These are phyloP conservation scores for Coccomyxa subellipsoidea DNA, from an alignment of 163 green algal species.

Conservation along the genomic window DNA sequence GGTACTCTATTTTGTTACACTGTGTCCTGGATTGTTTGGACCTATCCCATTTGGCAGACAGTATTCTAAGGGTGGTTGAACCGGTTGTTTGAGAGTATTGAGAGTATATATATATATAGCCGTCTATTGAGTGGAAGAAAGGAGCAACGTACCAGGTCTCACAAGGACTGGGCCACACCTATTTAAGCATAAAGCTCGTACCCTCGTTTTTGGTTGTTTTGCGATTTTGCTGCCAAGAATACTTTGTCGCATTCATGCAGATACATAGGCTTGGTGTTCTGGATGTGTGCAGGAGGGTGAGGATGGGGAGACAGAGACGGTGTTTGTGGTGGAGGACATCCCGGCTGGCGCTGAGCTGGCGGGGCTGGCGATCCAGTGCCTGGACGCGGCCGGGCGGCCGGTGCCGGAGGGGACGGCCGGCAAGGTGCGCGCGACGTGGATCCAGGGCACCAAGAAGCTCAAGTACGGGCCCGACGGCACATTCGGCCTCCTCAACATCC, in stretches of 20 bases:
- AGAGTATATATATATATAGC: too few species aligned
- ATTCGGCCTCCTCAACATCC: background rate
- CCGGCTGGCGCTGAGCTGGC: constrained; percentile 28
- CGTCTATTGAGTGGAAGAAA: too few species aligned
- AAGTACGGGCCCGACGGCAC: background rate
- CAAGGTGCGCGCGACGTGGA: constrained; percentile 60
- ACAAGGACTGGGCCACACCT: too few species aligned
- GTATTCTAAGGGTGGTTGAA: too few species aligned
- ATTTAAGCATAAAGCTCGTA: too few species aligned
- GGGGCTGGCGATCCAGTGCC: constrained; percentile 21
- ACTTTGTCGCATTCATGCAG: background rate
- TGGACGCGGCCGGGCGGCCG: constrained; percentile 18
- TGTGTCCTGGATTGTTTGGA: too few species aligned
- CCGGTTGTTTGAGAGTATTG: too few species aligned
- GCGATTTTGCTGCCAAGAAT: too few species aligned
- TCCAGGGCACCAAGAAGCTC: constrained; percentile 48
- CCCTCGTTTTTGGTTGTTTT: too few species aligned
- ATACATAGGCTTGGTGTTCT: background rate
- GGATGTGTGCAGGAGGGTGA: constrained; percentile 11
- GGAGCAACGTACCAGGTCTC: too few species aligned
- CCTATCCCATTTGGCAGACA: too few species aligned
- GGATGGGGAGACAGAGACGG: constrained; percentile 13
- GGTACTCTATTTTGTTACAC: too few species aligned
- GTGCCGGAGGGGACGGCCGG: constrained; percentile 33
- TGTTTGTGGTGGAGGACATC: constrained; percentile 32